Base-by-base conservation (phyloP, 2,329 filamentous ascomycete genomes). In the Aspergillus vadensis region DNA sequence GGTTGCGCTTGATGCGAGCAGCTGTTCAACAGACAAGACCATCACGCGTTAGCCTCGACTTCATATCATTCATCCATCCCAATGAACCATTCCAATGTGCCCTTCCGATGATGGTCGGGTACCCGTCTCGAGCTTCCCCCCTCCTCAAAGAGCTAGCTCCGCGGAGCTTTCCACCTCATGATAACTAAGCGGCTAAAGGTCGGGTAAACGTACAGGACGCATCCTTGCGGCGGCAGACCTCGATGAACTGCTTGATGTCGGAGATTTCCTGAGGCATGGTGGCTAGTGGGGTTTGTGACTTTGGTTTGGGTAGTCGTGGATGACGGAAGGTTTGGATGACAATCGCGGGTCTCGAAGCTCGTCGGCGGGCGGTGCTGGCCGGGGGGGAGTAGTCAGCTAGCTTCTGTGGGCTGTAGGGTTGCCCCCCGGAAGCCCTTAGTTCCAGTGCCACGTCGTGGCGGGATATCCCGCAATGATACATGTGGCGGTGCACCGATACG, bases 211-310 rank as follows among this genome's bases (percentile, higher is more conserved):
- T 91, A 99, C 95, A 97, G 80, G 91, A 96, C 81, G 95, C 95
- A 89, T 99, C 96, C 87, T 97, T 96, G 82, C 95, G 91, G 84
- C 94, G 91, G 89, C 91, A 97, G 88, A 99, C 97, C 90, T 98
- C 95, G 83, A 99, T 96, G 91, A 99, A 99, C 88, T 97, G 81
- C 80, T 99, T 98, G 88, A 98, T 98, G 81, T 98, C 95, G 80
- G 88, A 91, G 82, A 97, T 90, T 91, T 98, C 92, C 79, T 88
- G 87, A 89, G 95, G 94, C 95, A 99, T 99, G 83, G 85, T 96
- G 91, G 83, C 82, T 84, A 80, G 58, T 50, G 55, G 32, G 61
- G 44, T 47, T 61, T 63, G 60, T 55, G 67, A 64, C 58, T 36
- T 49, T 62, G 58, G 57, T 43, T 57, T 49, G 41, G 55, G 56